Evolutionary conservation across 2,329 filamentous ascomycete genomes (phyloP).

Genomic region (Pseudogymnoascus sp.): DNA sequence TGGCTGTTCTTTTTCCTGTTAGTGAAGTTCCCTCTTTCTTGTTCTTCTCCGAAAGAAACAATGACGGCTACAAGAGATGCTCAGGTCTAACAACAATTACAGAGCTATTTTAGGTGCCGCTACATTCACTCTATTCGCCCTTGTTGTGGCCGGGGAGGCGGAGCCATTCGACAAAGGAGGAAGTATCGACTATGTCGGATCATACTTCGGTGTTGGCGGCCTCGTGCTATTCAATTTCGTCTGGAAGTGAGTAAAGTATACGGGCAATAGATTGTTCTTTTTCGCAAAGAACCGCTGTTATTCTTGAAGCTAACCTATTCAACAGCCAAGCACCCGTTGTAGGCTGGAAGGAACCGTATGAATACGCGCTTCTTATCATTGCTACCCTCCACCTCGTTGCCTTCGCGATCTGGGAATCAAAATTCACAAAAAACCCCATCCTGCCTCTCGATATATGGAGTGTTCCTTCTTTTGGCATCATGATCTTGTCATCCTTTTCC

Average conservation of each 20-base stretch:
- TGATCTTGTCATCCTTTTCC: conserved; percentile 16
- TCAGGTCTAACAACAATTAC: background rate
- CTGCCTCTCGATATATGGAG: conserved; percentile 22
- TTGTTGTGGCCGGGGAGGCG: conserved; percentile 11
- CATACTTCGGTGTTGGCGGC: background rate
- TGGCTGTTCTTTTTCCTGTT: conserved; percentile 26
- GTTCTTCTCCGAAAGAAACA: background rate
- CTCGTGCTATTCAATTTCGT: background rate
- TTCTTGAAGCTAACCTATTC: background rate
- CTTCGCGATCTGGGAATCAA: conserved; percentile 18
- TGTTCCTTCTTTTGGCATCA: conserved; percentile 17
- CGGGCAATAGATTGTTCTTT: conserved; percentile 2
- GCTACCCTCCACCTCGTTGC: conserved; percentile 13
- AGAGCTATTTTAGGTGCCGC: conserved; percentile 10
- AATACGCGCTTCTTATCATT: conserved; percentile 14
- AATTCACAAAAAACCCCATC: conserved; percentile 17
- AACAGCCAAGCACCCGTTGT: conserved; percentile 18
- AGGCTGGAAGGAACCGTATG: conserved; percentile 18
- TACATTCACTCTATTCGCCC: conserved; percentile 8
- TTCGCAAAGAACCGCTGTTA: conserved; percentile 2
- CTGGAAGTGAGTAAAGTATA: background rate
- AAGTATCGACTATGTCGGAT: background rate
- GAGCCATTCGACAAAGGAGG: background rate
- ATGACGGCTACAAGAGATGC: conserved; percentile 5
- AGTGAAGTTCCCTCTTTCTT: background rate